Percentiles rank a stretch among this genome's conserved stretches.
Conservation (phyloP, 1,284 basidiomycete genomes). For the Rhodotorula sp. region DNA sequence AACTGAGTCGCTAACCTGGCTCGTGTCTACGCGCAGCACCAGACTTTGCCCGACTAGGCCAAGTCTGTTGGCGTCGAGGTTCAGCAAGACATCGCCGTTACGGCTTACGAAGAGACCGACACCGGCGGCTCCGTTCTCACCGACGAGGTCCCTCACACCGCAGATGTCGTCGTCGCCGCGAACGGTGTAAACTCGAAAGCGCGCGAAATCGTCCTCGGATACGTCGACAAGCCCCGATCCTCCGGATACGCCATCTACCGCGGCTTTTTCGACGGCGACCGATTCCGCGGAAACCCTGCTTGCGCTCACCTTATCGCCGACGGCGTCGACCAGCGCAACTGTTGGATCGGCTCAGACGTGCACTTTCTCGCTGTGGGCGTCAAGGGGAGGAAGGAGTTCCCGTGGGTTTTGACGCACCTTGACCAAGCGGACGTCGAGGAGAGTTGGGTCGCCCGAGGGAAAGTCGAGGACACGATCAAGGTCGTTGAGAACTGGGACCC, state of each 20-base stretch:
- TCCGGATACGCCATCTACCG: slow-evolving; percentile 33
- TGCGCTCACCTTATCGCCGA: slow-evolving; percentile 6
- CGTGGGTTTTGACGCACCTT: slow-evolving; percentile 45
- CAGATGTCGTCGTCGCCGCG: slow-evolving; percentile 21
- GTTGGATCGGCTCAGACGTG: slow-evolving; percentile 44
- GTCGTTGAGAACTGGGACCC: slow-evolving; percentile 47
- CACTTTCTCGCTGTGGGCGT: slow-evolving; percentile 45
- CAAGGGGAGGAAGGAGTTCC: slow-evolving; percentile 38
- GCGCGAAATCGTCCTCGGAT: slow-evolving; percentile 23
- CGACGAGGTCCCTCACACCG: slow-evolving; percentile 13
- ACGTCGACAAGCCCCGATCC: slow-evolving; percentile 19
- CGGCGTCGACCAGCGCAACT: slow-evolving; percentile 16
- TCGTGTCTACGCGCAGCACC: slow-evolving; percentile 1
- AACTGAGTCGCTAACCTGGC: not conserved
- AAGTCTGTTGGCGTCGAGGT: slow-evolving; percentile 12
- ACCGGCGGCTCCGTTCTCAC: slow-evolving; percentile 4
- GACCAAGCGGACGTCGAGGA: not conserved
- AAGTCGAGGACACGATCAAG: slow-evolving; percentile 45
- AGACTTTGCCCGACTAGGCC: slow-evolving; percentile 15
- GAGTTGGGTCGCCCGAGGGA: slow-evolving; percentile 33
- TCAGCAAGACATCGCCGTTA: slow-evolving; percentile 6
- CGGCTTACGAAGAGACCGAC: slow-evolving; percentile 6
- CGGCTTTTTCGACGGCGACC: slow-evolving; percentile 41
- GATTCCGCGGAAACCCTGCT: slow-evolving; percentile 6
- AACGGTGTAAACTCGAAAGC: slow-evolving; percentile 23